Percentiles rank a stretch among this genome's conserved stretches.
Evolutionary conservation across 305 asterid genomes (phyloP).

Genomic region (Fraxinus velutina): DNA sequence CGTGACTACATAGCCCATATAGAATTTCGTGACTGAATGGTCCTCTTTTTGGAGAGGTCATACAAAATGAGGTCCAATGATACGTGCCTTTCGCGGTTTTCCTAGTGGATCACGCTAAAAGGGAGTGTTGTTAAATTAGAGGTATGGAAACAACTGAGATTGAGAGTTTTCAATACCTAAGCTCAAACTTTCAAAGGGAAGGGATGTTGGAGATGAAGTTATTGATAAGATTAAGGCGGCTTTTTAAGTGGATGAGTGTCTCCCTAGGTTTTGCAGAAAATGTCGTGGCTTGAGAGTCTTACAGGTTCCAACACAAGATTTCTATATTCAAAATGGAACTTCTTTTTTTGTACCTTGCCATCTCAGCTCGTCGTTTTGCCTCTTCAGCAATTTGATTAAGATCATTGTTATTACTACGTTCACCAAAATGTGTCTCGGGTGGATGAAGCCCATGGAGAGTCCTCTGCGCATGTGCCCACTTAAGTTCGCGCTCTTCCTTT

Average conservation of each 20-base stretch:
- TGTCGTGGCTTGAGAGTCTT: background rate
- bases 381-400: conserved; percentile 62
- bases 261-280: background rate
- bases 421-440: conserved; percentile 44
- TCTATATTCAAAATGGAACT: background rate
- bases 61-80: background rate
- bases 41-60: background rate
- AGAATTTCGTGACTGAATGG: background rate
- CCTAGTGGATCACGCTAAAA: background rate
- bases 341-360: conserved; percentile 49
- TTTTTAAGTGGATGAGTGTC: background rate
- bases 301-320: background rate
- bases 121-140: background rate
- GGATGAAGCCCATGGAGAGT: conserved; percentile 68
- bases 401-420: conserved; percentile 39
- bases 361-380: conserved; percentile 70
- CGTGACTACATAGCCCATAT: background rate
- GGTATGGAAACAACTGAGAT: background rate
- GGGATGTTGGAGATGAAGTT: background rate
- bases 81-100: background rate
- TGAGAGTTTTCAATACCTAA: background rate
- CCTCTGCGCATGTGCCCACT: conserved; percentile 74
- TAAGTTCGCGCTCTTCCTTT: conserved; percentile 66
- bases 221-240: background rate
- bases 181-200: background rate